Conservation (phyloP, 1,139 yeast genomes). For the Pichia inconspicua region DNA sequence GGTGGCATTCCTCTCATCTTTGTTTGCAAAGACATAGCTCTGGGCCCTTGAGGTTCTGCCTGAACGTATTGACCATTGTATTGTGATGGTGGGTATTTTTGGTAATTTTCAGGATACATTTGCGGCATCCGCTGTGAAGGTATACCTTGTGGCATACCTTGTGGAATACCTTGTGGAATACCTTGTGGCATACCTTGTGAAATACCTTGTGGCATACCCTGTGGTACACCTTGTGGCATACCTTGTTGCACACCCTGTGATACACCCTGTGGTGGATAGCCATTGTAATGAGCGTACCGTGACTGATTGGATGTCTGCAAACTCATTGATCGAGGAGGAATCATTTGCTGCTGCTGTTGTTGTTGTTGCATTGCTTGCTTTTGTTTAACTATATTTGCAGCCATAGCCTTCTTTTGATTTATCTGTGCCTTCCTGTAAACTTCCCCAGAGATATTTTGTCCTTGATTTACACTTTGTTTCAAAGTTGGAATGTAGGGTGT, state of each 20-base stretch:
- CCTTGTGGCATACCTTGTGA: not conserved
- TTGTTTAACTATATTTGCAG: slow-evolving; percentile 17
- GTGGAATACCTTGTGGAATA: not conserved
- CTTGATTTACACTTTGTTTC: slow-evolving; percentile 25
- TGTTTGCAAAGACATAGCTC: slow-evolving; percentile 26
- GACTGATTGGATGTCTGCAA: slow-evolving; percentile 30
- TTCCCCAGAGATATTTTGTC: slow-evolving; percentile 34
- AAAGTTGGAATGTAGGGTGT: slow-evolving; percentile 71
- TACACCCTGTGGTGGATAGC: not conserved
- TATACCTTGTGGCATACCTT: too few species aligned
- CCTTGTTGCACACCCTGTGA: not conserved
- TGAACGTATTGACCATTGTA: not conserved
- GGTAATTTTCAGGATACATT: not conserved
- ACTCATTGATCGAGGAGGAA: slow-evolving; percentile 52
- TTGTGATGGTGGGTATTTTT: not conserved
- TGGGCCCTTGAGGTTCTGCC: not conserved
- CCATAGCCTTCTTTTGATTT: slow-evolving; percentile 54
- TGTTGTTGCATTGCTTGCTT: not conserved
- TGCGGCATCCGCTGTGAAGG: too few species aligned
- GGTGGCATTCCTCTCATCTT: not conserved
- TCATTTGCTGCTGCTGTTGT: slow-evolving; percentile 1
- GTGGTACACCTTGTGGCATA: not conserved
- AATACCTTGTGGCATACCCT: not conserved
- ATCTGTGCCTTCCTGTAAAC: slow-evolving; percentile 66
- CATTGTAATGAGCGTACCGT: slow-evolving; percentile 8